phyloP scores from a whole-genome alignment of 208 protist species.

The Leptomonas pyrrhocoris region DNA sequence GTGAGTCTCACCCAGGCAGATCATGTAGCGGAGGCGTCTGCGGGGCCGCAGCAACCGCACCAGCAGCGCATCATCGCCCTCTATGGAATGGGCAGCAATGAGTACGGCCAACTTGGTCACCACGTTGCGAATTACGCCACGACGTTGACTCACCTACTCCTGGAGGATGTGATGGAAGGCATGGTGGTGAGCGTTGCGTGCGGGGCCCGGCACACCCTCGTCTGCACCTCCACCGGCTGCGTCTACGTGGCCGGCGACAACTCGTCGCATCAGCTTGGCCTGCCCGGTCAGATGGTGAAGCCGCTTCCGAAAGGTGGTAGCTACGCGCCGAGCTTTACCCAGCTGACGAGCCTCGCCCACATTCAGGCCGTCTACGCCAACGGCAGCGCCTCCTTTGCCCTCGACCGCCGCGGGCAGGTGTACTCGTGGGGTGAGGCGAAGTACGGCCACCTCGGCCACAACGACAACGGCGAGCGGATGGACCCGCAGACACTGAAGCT shows the following conservation, averaged over 20 bases:
- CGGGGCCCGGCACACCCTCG: constrained; percentile 64
- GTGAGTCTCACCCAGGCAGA: constrained; percentile 23
- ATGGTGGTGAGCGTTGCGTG: constrained; percentile 63
- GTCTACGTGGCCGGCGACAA: constrained; percentile 83
- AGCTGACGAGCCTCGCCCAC: constrained; percentile 53
- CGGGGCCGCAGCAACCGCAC: neutral
- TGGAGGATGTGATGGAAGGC: constrained; percentile 54
- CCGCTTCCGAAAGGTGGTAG: constrained; percentile 12
- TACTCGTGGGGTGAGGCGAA: constrained; percentile 82
- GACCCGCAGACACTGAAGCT: constrained; percentile 61
- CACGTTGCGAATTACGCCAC: constrained; percentile 66
- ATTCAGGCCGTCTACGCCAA: constrained; percentile 60
- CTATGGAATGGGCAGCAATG: constrained; percentile 84
- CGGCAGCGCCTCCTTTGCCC: constrained; percentile 70
- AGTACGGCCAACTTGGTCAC: constrained; percentile 70
- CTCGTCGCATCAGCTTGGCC: constrained; percentile 69
- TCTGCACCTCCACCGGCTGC: constrained; percentile 56
- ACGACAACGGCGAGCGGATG: constrained; percentile 62
- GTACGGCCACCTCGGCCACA: constrained; percentile 76
- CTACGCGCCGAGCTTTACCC: constrained; percentile 46
- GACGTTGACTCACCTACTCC: constrained; percentile 53
- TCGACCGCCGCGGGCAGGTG: constrained; percentile 57
- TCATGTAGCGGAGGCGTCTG: neutral
- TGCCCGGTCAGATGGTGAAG: constrained; percentile 39
- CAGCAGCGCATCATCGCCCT: constrained; percentile 10